Percentiles rank a stretch among this genome's conserved stretches.
These are phyloP conservation scores for Suhomyces xylopsoci DNA, from an alignment of 805 yeast genomes.

Conservation along the genomic window DNA sequence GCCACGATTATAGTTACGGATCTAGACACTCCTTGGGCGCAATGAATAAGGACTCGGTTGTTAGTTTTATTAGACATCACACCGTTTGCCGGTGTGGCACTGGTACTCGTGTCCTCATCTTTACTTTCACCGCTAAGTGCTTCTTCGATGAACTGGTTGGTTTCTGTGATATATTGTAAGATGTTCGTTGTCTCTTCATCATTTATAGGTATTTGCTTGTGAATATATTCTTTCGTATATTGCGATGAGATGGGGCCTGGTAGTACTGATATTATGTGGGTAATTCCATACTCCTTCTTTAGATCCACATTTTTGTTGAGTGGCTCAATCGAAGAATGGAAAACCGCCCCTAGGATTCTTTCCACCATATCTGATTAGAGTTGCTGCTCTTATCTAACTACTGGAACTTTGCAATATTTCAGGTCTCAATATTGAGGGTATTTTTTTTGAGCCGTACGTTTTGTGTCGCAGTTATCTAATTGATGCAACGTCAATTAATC, in stretches of 20 bases:
- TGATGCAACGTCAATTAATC: background rate
- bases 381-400: background rate
- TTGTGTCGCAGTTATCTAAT: background rate
- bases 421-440: background rate
- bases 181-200: slow-evolving; percentile 72
- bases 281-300: slow-evolving; percentile 50
- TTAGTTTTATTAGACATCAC: background rate
- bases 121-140: slow-evolving; percentile 39
- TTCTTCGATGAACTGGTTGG: slow-evolving; percentile 63
- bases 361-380: slow-evolving; percentile 14
- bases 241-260: slow-evolving; percentile 58
- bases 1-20: slow-evolving; percentile 46
- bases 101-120: background rate
- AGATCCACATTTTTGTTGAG: slow-evolving; percentile 53
- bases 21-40: slow-evolving; percentile 47
- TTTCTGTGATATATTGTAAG: slow-evolving; percentile 55
- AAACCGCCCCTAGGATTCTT: slow-evolving; percentile 76
- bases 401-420: background rate
- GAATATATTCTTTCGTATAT: slow-evolving; percentile 45
- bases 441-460: background rate
- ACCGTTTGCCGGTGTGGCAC: background rate
- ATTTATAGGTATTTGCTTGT: slow-evolving; percentile 63
- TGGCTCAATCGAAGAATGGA: slow-evolving; percentile 71
- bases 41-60: slow-evolving; percentile 36
- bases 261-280: slow-evolving; percentile 70